These are phyloP conservation scores for Agaricus subrufescens DNA, from an alignment of 768 basidiomycete genomes.

Conservation along the genomic window DNA sequence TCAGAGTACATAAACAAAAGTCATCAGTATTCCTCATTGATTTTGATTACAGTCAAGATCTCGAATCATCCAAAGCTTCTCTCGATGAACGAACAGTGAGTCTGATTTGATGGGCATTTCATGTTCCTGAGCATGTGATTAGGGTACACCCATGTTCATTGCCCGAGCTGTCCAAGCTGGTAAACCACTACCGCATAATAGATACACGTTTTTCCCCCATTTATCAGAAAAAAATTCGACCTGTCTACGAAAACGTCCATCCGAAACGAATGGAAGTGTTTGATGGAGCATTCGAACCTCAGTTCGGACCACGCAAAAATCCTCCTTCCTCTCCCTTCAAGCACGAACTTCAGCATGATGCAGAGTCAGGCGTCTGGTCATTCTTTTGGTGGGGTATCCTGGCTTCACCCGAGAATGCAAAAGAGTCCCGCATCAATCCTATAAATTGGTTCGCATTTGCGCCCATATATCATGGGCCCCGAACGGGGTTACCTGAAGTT, in stretches of 20 bases:
- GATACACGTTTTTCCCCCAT: not conserved
- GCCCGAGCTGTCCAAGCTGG: conserved; percentile 6
- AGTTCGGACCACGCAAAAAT: too few relatives aligned
- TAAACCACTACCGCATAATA: not conserved
- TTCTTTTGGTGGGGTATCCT: conserved; percentile 1
- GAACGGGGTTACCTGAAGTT: not conserved
- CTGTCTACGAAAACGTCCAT: not conserved
- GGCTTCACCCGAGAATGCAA: not conserved
- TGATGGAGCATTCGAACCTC: not conserved
- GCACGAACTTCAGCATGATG: conserved; percentile 7
- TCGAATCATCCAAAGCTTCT: not conserved
- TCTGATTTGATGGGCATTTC: not conserved
- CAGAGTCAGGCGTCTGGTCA: conserved; percentile 8
- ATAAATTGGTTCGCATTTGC: not conserved
- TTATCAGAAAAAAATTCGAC: not conserved
- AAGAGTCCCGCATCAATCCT: not conserved
- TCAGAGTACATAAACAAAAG: not conserved
- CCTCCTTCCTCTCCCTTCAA: not conserved
- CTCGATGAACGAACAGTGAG: not conserved
- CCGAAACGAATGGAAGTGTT: not conserved
- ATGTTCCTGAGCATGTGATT: not conserved
- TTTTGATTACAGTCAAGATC: conserved; percentile 1
- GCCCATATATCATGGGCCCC: not conserved
- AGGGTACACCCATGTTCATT: conserved; percentile 11
- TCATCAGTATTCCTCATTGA: conserved; percentile 7